Percentiles rank a stretch among this genome's conserved stretches.
phyloP scores from a whole-genome alignment of 1,284 basidiomycete species.

The Cerrena zonata region DNA sequence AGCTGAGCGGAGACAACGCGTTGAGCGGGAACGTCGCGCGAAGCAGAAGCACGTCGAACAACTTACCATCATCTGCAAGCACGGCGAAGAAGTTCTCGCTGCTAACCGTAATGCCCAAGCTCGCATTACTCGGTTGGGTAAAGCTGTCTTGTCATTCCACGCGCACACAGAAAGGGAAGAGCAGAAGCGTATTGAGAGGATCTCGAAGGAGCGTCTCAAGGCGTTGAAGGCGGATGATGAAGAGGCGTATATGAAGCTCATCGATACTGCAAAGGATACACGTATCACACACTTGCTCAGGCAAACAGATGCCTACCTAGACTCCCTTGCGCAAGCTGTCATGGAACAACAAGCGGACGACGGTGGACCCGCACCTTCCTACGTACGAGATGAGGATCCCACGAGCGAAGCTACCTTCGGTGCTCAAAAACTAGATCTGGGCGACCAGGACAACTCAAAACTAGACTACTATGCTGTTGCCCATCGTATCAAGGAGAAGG shows the following conservation, averaged over 20 bases:
- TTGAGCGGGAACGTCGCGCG: conserved; percentile 87
- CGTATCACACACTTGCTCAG: conserved; percentile 94
- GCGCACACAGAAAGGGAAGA: conserved; percentile 94
- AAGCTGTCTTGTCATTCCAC: conserved; percentile 84
- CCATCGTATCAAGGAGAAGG: conserved; percentile 86
- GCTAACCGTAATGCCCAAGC: conserved; percentile 65
- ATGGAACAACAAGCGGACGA: conserved; percentile 88
- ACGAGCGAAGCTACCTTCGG: conserved; percentile 88
- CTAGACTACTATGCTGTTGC: conserved; percentile 97
- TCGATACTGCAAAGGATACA: conserved; percentile 98
- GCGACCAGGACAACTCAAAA: conserved; percentile 69
- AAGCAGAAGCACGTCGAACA: conserved; percentile 97
- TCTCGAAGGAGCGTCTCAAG: conserved; percentile 97
- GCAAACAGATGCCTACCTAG: conserved; percentile 93
- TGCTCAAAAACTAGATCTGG: conserved; percentile 64
- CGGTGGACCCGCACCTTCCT: conserved; percentile 27
- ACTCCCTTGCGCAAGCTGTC: conserved; percentile 91
- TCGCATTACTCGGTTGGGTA: conserved; percentile 78
- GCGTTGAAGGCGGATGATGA: conserved; percentile 98
- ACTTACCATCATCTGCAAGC: conserved; percentile 80
- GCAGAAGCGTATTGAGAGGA: conserved; percentile 92
- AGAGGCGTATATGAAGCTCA: conserved; percentile 97
- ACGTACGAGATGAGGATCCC: conserved; percentile 60
- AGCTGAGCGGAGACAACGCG: conserved; percentile 86
- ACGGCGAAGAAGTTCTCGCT: conserved; percentile 73